phyloP scores from a whole-genome alignment of 164 flowering plant species.

The Aristolochia californica region DNA sequence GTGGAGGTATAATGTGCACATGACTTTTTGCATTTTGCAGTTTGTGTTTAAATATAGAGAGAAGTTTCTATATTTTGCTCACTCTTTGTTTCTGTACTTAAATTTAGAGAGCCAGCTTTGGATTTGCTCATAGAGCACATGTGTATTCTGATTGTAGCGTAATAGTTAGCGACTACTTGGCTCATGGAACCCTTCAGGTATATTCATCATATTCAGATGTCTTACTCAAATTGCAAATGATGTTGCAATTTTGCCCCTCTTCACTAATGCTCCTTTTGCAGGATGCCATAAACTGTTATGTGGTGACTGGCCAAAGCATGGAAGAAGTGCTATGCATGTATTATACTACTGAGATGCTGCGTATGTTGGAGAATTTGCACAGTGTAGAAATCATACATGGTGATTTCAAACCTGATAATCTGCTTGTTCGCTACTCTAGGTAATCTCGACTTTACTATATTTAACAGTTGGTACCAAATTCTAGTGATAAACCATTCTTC shows the following conservation, averaged over 20 bases:
- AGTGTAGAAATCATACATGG: constrained; percentile 78
- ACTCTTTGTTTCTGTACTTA: constrained; percentile 4
- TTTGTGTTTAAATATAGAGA: neutral
- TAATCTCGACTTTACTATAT: constrained; percentile 11
- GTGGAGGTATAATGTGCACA: constrained; percentile 31
- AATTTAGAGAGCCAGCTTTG: constrained; percentile 70
- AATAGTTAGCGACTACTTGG: constrained; percentile 64
- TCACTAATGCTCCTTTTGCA: constrained; percentile 17
- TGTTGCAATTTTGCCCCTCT: no score
- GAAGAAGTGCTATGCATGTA: constrained; percentile 85
- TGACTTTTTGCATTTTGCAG: neutral
- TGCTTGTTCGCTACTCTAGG: constrained; percentile 82
- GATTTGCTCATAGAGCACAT: constrained; percentile 68
- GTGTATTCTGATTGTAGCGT: constrained; percentile 77
- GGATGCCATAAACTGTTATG: constrained; percentile 88
- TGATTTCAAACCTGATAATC: constrained; percentile 95
- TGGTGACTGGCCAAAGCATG: constrained; percentile 56
- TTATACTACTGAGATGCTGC: constrained; percentile 88
- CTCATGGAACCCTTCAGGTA: constrained; percentile 90
- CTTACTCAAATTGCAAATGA: no score
- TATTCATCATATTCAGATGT: constrained; percentile 1
- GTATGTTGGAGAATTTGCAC: constrained; percentile 80
- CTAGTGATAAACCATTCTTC: neutral
- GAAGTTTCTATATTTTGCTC: constrained; percentile 3
- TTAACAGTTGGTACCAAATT: neutral